Conservation (phyloP, 2,329 filamentous ascomycete genomes). For the Beauveria medogensis region DNA sequence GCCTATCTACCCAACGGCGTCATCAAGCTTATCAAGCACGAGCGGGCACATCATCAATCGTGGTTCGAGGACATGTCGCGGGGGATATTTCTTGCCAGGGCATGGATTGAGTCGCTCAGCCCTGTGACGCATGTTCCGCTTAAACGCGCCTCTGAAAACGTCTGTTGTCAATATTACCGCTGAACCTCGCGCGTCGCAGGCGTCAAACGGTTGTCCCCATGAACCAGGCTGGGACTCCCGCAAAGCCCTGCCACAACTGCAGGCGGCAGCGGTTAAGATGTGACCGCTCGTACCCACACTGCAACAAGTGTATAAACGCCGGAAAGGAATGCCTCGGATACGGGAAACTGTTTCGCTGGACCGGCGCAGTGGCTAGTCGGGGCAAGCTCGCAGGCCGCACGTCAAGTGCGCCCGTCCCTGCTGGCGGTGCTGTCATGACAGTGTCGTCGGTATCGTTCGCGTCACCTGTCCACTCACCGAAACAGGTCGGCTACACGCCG, state of each 20-base stretch:
- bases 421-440: not conserved
- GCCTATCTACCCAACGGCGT: not conserved
- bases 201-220: not conserved
- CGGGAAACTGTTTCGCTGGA: slow-evolving; percentile 45
- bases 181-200: not conserved
- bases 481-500: not conserved
- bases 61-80: not conserved
- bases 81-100: not conserved
- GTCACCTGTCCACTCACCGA: not conserved
- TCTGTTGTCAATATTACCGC: not conserved
- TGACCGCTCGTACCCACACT: slow-evolving; percentile 42
- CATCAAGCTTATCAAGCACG: not conserved
- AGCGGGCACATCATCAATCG: not conserved
- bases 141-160: not conserved
- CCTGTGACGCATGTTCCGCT: not conserved
- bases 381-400: slow-evolving; percentile 34
- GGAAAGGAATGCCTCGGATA: slow-evolving; percentile 46
- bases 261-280: slow-evolving; percentile 44
- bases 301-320: slow-evolving; percentile 41
- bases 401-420: slow-evolving; percentile 24
- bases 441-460: not conserved
- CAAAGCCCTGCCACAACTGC: slow-evolving; percentile 44
- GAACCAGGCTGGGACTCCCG: slow-evolving; percentile 17
- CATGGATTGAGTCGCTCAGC: not conserved
- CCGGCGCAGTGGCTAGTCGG: slow-evolving; percentile 35